phyloP scores from a whole-genome alignment of 2,329 filamentous ascomycete species.

The Huntiella savannae region DNA sequence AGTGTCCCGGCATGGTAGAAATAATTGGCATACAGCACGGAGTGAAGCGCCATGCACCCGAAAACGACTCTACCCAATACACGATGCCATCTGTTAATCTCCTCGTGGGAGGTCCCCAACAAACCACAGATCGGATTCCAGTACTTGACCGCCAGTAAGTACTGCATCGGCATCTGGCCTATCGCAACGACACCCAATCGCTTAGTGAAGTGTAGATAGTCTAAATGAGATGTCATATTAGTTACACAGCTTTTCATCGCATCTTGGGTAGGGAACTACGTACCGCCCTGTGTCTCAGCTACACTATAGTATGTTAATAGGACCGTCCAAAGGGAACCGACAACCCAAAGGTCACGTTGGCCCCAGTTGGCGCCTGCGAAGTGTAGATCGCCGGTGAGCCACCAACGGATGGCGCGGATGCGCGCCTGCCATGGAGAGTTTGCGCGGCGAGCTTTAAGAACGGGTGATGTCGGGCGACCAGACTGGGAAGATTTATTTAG shows the following conservation, averaged over 20 bases:
- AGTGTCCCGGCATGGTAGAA: conserved; percentile 33
- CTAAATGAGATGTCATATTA: conserved; percentile 18
- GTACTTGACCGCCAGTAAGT: conserved; percentile 40
- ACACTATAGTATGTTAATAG: conserved; percentile 37
- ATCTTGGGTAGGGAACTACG: conserved; percentile 15
- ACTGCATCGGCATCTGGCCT: conserved; percentile 45
- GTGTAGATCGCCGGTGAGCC: conserved; percentile 35
- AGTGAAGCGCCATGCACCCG: conserved; percentile 32
- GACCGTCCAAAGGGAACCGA: conserved; percentile 27
- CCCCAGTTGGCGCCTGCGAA: conserved; percentile 28
- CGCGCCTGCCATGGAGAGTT: conserved; percentile 19
- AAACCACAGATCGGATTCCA: conserved; percentile 34
- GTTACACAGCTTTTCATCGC: neutral
- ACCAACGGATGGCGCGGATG: conserved; percentile 26
- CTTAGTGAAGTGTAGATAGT: conserved; percentile 50
- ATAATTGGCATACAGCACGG: conserved; percentile 37
- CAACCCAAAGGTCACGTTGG: conserved; percentile 34
- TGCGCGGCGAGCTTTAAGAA: conserved; percentile 25
- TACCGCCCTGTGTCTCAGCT: conserved; percentile 37
- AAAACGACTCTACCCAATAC: conserved; percentile 39
- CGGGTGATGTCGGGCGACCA: conserved; percentile 33
- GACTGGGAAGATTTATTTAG: conserved; percentile 21
- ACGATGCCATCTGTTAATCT: conserved; percentile 45
- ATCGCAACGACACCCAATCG: conserved; percentile 39
- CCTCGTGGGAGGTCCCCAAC: conserved; percentile 40